Evolutionary conservation across 768 basidiomycete species (phyloP).

Genomic region (Dentipellis fragilis): DNA sequence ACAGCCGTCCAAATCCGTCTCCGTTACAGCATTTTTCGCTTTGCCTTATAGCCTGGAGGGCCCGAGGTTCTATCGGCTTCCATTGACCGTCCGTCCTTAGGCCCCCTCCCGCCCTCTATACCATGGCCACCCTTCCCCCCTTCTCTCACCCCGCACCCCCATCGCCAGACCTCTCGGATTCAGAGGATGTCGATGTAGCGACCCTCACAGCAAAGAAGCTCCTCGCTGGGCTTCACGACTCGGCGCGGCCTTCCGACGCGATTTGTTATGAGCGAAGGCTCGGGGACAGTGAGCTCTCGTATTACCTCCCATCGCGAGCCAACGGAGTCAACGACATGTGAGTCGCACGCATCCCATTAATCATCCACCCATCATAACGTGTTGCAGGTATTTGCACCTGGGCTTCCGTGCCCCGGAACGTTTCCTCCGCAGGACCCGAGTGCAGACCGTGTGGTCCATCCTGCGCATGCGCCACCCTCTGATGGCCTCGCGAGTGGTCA

Average conservation of each 20-base stretch:
- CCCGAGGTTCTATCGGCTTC: not conserved
- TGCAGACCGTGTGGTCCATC: slow-evolving; percentile 61
- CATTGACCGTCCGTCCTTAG: not conserved
- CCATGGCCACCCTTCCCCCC: not conserved
- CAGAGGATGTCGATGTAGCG: not conserved
- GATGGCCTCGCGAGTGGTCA: slow-evolving; percentile 50
- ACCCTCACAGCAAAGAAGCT: not conserved
- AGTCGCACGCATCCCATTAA: slow-evolving; percentile 14
- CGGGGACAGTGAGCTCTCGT: slow-evolving; percentile 70
- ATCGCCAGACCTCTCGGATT: slow-evolving; percentile 2
- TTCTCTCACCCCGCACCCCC: not conserved
- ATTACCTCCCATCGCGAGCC: slow-evolving; percentile 71
- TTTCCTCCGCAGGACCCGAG: slow-evolving; percentile 35
- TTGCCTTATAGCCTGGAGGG: not conserved
- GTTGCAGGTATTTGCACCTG: slow-evolving; percentile 67
- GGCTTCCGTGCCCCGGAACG: slow-evolving; percentile 43
- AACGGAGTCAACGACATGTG: slow-evolving; percentile 85
- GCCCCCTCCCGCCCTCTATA: not conserved
- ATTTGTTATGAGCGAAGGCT: slow-evolving; percentile 40
- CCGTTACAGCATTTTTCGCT: not conserved
- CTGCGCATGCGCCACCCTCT: slow-evolving; percentile 63
- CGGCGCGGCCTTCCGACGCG: not conserved
- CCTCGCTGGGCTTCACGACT: not conserved
- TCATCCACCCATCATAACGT: not conserved
- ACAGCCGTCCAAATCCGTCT: not conserved